A percentile compares a stretch with the other conserved stretches of the same genome.
Conservation (phyloP, 2,329 filamentous ascomycete species). For the Huntiella bhutanensis region DNA sequence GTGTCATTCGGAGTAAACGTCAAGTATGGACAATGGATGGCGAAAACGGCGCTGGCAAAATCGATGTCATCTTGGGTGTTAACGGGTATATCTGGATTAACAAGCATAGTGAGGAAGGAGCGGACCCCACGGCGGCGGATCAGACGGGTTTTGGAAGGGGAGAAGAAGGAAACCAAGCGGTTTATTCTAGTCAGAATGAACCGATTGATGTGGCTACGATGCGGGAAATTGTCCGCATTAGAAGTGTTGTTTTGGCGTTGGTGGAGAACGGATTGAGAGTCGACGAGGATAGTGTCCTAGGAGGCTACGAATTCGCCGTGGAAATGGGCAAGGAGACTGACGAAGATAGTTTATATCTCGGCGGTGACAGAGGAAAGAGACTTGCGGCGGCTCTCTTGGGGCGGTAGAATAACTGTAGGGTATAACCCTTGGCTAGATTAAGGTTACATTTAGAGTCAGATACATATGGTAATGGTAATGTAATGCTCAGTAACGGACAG, state of each 20-base stretch:
- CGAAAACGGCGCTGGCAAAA: conserved; percentile 36
- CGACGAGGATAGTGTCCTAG: conserved; percentile 74
- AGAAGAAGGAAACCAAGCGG: conserved; percentile 68
- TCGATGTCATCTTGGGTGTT: conserved; percentile 80
- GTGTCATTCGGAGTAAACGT: conserved; percentile 64
- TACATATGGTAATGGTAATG: too few relatives aligned
- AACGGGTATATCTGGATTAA: conserved; percentile 96
- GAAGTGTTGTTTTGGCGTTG: conserved; percentile 63
- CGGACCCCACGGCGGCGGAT: conserved; percentile 26
- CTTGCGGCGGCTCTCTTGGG: conserved; percentile 22
- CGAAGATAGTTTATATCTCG: conserved; percentile 40
- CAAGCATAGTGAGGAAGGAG: conserved; percentile 54
- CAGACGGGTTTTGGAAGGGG: conserved; percentile 62
- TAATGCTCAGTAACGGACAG: too few relatives aligned
- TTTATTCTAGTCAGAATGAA: conserved; percentile 94
- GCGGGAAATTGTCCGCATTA: conserved; percentile 70
- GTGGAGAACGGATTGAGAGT: conserved; percentile 68
- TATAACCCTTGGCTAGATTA: too few relatives aligned
- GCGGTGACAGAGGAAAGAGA: conserved; percentile 34
- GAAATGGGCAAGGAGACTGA: conserved; percentile 48
- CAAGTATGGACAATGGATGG: conserved; percentile 71
- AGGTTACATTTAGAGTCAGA: too few relatives aligned
- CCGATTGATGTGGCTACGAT: conserved; percentile 57
- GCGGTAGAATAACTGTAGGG: neutral
- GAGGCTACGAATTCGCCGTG: conserved; percentile 63